Evolutionary conservation across 2,329 filamentous ascomycete species (phyloP), one percentile per base, ranked within the genome.

Genomic region (Pseudocercospora cruenta): DNA sequence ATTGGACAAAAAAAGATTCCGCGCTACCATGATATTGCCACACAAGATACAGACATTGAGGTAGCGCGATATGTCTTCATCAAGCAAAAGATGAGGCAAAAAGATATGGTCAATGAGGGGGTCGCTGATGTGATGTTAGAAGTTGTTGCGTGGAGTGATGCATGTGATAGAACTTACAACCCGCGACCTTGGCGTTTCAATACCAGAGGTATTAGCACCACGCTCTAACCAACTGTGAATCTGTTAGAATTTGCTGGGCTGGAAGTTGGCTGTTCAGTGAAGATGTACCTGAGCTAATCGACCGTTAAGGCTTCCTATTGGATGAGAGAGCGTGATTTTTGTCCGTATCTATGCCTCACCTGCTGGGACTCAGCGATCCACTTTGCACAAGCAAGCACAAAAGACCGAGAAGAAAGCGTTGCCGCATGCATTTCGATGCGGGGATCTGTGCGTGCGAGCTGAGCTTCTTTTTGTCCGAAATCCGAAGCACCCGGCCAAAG

Each of bases 181-280:
- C 51, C 51, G 51, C 51, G 51, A 55, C 51, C 51, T 55, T 55
- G 51, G 51, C 51, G 51, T 55, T 28, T 33, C 26, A 55, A 33
- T 55, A 55, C 26, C 12, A 19, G 22, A 26, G 16, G 16, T 55
- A 55, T 55, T 55, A 55, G 51, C 51, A 55, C 51, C 51, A 55
- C 51, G 51, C 51, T 55, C 51, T 55, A 55, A 55, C 51, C 51
- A 55, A 55, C 51, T 54, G 10, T 14, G 33, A 36, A 36, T 12
- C 12, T 36, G 33, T 36, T 36, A 36, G 33, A 16, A 36, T 36
- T 36, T 36, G 33, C 1, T 16, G 4, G 1, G 33, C 33, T 36
- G 33, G 33, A 16, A 36, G 33, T 12, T 36, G 12, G 4, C 16
- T 5, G 33, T 36, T 49, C 45, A 10, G 19, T 49, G 19, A 49